A percentile compares a stretch with the other conserved stretches of the same genome.
Conservation (phyloP, 352 stramenopile genomes). For the Globisporangium paroecandrum region DNA sequence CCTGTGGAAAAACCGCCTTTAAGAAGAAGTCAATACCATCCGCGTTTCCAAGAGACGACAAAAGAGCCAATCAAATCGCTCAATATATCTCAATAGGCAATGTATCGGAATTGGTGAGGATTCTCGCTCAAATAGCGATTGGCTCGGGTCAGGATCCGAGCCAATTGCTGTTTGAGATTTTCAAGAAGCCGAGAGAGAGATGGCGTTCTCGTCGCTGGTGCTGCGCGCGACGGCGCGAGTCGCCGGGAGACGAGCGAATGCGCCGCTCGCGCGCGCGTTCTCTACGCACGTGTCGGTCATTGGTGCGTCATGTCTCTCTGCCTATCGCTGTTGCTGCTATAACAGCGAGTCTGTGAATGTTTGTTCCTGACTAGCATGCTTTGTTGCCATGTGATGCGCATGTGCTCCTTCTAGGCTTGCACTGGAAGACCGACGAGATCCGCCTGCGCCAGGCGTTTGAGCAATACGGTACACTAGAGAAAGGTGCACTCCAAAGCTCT, state of each 20-base stretch:
- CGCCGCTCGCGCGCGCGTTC: slow-evolving; percentile 12
- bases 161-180: too few relatives aligned
- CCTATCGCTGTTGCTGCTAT: neutral
- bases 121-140: too few relatives aligned
- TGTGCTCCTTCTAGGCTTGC: slow-evolving; percentile 37
- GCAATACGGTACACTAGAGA: slow-evolving; percentile 49
- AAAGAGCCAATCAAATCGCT: too few relatives aligned
- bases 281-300: slow-evolving; percentile 61
- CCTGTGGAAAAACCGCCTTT: too few relatives aligned
- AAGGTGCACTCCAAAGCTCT: slow-evolving; percentile 22
- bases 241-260: neutral
- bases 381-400: neutral
- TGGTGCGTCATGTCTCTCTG: slow-evolving; percentile 22
- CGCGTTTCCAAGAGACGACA: too few relatives aligned
- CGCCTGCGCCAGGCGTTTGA: slow-evolving; percentile 57
- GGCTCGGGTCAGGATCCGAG: too few relatives aligned
- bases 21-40: too few relatives aligned
- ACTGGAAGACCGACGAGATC: slow-evolving; percentile 82
- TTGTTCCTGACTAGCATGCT: slow-evolving; percentile 6
- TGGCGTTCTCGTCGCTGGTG: neutral
- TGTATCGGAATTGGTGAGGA: too few relatives aligned
- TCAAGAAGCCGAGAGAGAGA: neutral
- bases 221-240: neutral
- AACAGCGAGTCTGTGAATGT: slow-evolving; percentile 7
- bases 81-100: too few relatives aligned